These are phyloP conservation scores for Fusarium pseudocircinatum DNA, from an alignment of 2,329 filamentous ascomycete genomes.

Conservation along the genomic window DNA sequence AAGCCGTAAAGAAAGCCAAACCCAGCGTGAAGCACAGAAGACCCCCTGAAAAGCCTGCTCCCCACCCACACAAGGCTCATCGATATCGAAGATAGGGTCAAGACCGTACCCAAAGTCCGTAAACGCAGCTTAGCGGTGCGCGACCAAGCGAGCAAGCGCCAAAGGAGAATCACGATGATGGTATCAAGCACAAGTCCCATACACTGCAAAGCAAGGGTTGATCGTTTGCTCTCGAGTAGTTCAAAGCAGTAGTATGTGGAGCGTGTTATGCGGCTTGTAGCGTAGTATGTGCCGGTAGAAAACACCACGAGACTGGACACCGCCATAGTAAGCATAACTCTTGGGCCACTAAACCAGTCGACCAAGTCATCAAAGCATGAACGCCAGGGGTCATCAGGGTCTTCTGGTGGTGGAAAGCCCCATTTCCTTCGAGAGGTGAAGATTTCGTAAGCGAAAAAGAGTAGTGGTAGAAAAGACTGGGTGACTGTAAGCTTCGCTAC, in stretches of 20 bases:
- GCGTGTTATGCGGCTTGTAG: constrained; percentile 49
- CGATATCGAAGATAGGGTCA: constrained; percentile 53
- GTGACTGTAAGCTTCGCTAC: constrained; percentile 2
- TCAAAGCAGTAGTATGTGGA: constrained; percentile 64
- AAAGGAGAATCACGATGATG: constrained; percentile 57
- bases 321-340: constrained; percentile 49
- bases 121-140: constrained; percentile 59
- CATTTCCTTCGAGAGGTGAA: constrained; percentile 49
- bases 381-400: constrained; percentile 59
- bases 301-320: constrained; percentile 52
- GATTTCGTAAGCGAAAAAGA: constrained; percentile 58
- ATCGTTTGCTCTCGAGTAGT: constrained; percentile 50
- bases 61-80: constrained; percentile 51
- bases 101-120: constrained; percentile 55
- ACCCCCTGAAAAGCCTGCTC: constrained; percentile 43
- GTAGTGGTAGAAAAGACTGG: constrained; percentile 58
- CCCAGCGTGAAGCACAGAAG: constrained; percentile 39
- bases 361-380: constrained; percentile 58
- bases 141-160: constrained; percentile 63
- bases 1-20: constrained; percentile 59
- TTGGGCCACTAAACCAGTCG: constrained; percentile 57
- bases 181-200: constrained; percentile 58
- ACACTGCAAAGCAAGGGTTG: constrained; percentile 54
- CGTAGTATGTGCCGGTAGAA: constrained; percentile 54
- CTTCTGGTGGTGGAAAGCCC: constrained; percentile 44